Evolutionary conservation across 495 filamentous ascomycete genomes (phyloP).

Genomic region (Cryomyces minteri): DNA sequence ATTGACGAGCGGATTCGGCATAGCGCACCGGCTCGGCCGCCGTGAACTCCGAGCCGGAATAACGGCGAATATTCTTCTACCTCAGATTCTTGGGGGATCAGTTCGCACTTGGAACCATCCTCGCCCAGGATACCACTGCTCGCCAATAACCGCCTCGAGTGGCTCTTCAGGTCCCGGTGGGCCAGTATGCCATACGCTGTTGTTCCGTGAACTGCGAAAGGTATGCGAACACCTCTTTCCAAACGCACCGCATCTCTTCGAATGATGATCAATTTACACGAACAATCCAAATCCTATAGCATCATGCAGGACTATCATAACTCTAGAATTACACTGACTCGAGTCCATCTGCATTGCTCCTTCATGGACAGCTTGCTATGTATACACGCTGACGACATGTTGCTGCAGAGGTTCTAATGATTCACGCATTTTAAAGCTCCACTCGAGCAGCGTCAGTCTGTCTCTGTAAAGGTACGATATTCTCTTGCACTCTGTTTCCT

Average conservation of each 20-base stretch:
- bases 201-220: not conserved
- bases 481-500: not conserved
- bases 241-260: slow-evolving; percentile 2
- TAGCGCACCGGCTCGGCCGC: no score
- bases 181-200: not conserved
- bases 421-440: not conserved
- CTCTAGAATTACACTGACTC: slow-evolving; percentile 55
- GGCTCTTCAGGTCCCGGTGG: not conserved
- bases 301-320: slow-evolving; percentile 43
- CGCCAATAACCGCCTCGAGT: no score
- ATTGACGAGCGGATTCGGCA: slow-evolving; percentile 11
- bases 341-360: not conserved
- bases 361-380: slow-evolving; percentile 1
- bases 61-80: not conserved
- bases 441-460: not conserved
- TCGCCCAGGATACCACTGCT: not conserved
- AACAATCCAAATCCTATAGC: slow-evolving; percentile 76
- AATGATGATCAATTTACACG: slow-evolving; percentile 25
- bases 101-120: not conserved
- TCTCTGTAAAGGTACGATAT: slow-evolving; percentile 37
- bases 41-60: no score
- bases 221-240: not conserved
- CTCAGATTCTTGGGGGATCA: slow-evolving; percentile 3
- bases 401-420: slow-evolving; percentile 1
- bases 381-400: slow-evolving; percentile 5